Evolutionary conservation across 306 rosid species (phyloP).

Genomic region (Abrus precatorius): DNA sequence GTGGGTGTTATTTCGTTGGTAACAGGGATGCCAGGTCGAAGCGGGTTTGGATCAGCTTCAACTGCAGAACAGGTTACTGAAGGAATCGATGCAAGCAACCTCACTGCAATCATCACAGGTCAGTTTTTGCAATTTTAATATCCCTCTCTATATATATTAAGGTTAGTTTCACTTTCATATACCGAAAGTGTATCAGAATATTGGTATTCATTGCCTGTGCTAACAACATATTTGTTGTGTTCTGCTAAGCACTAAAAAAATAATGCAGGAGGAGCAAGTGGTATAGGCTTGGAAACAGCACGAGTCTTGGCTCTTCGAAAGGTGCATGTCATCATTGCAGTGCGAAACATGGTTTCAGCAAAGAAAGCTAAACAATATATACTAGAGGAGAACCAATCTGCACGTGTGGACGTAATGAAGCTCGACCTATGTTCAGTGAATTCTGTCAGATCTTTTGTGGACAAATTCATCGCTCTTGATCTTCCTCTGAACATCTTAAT

Average conservation of each 20-base stretch:
- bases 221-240: neutral
- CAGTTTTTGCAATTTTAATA: neutral
- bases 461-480: slow-evolving; percentile 69
- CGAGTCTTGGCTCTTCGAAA: slow-evolving; percentile 78
- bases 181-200: neutral
- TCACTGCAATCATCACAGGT: slow-evolving; percentile 91
- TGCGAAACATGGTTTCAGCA: slow-evolving; percentile 73
- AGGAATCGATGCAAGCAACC: slow-evolving; percentile 77
- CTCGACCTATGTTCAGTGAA: slow-evolving; percentile 77
- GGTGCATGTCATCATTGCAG: slow-evolving; percentile 78
- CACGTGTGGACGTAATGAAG: slow-evolving; percentile 68
- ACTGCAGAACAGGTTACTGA: slow-evolving; percentile 83
- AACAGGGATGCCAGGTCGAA: slow-evolving; percentile 74
- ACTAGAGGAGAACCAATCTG: slow-evolving; percentile 55
- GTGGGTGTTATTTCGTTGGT: slow-evolving; percentile 60
- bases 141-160: too few relatives aligned
- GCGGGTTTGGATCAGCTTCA: slow-evolving; percentile 93
- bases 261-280: slow-evolving; percentile 89
- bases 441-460: slow-evolving; percentile 69
- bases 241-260: neutral
- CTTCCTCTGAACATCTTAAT: slow-evolving; percentile 93
- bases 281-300: slow-evolving; percentile 90
- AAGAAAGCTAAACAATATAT: slow-evolving; percentile 67
- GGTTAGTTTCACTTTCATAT: too few relatives aligned
- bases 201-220: neutral